These are phyloP conservation scores for Penicillium cosmopolitanum DNA, from an alignment of 495 filamentous ascomycete genomes.

Conservation along the genomic window DNA sequence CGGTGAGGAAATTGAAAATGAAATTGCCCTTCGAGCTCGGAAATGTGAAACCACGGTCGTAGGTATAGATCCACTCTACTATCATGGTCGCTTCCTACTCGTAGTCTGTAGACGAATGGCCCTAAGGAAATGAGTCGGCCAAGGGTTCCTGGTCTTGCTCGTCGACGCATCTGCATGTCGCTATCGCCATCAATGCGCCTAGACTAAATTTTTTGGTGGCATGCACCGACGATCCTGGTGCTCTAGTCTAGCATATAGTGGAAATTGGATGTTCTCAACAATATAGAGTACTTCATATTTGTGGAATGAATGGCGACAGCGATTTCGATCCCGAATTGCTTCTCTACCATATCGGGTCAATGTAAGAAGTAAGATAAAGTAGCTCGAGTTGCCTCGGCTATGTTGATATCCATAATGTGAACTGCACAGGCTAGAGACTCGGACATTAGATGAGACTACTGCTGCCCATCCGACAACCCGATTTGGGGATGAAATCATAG, in stretches of 20 bases:
- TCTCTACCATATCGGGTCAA: neutral
- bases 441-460: neutral
- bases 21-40: neutral
- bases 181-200: neutral
- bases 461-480: neutral
- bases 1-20: neutral
- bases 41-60: constrained; percentile 1
- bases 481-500: neutral
- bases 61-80: neutral
- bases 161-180: neutral
- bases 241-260: neutral
- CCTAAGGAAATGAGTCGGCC: neutral
- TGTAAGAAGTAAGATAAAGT: neutral
- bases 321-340: neutral
- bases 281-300: neutral
- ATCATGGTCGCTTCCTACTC: neutral
- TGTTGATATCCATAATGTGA: too few relatives aligned
- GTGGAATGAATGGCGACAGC: too few relatives aligned
- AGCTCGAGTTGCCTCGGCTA: too few relatives aligned
- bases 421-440: too few relatives aligned
- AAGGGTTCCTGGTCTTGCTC: neutral
- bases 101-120: neutral
- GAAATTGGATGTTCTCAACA: neutral
- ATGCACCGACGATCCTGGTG: neutral
- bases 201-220: neutral